A percentile compares a stretch with the other conserved stretches of the same genome.
phyloP scores from a whole-genome alignment of 2,329 filamentous ascomycete genomes.

The Colletotrichum sp. region DNA sequence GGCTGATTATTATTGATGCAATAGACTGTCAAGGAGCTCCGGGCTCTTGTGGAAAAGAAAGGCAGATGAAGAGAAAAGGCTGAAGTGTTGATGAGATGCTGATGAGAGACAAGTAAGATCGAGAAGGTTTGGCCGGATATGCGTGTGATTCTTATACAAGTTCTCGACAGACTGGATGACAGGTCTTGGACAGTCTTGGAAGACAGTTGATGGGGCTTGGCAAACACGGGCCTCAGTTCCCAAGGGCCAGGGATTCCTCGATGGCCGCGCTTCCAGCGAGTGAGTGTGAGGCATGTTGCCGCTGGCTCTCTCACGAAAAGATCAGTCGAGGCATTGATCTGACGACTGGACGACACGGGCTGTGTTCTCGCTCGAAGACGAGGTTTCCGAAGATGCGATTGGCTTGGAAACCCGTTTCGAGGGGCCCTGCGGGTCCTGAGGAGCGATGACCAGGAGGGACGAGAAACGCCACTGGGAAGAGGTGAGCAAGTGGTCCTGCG shows the following conservation, averaged over 20 bases:
- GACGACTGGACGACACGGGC: background rate
- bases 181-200: constrained; percentile 3
- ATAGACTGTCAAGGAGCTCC: constrained; percentile 13
- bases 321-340: constrained; percentile 21
- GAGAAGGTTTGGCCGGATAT: background rate
- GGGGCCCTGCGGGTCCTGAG: constrained; percentile 3
- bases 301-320: constrained; percentile 4
- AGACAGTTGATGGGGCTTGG: constrained; percentile 17
- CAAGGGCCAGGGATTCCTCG: background rate
- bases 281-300: constrained; percentile 9
- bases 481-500: background rate
- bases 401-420: constrained; percentile 10
- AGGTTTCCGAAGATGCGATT: constrained; percentile 15
- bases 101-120: background rate
- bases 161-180: constrained; percentile 17
- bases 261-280: background rate
- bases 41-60: constrained; percentile 19
- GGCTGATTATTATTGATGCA: background rate
- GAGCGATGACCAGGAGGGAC: background rate
- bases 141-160: constrained; percentile 16
- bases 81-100: constrained; percentile 17
- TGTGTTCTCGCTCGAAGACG: background rate
- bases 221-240: constrained; percentile 1
- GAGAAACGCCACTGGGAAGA: background rate
- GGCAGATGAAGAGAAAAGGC: constrained; percentile 12